phyloP scores from a whole-genome alignment of 169 alveolate genomes.

The Condylostoma magnum region DNA sequence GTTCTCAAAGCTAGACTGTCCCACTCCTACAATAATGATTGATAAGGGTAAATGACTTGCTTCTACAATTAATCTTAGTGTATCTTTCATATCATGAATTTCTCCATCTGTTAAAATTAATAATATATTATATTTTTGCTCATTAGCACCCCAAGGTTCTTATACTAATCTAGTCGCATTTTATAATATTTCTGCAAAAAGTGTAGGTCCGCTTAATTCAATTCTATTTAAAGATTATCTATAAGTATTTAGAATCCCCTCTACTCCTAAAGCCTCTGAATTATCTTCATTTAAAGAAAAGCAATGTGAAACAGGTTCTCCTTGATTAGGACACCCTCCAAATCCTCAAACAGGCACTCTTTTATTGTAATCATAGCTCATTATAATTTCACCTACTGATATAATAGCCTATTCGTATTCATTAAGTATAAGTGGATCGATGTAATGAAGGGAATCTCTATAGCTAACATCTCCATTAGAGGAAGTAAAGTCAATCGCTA shows the following conservation, averaged over 20 bases:
- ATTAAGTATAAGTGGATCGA: constrained; percentile 33
- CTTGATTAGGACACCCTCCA: constrained; percentile 46
- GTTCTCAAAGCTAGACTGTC: constrained; percentile 64
- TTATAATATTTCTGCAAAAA: background rate
- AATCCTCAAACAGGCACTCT: constrained; percentile 70
- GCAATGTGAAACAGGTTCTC: constrained; percentile 34
- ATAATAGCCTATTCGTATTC: constrained; percentile 54
- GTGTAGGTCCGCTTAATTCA: constrained; percentile 37
- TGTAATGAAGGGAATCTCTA: constrained; percentile 60
- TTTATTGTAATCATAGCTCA: constrained; percentile 58
- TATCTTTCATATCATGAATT: constrained; percentile 70
- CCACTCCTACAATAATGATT: constrained; percentile 81
- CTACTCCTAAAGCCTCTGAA: constrained; percentile 47
- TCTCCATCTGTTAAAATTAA: constrained; percentile 81
- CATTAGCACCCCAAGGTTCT: background rate
- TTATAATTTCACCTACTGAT: constrained; percentile 38
- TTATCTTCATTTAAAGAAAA: constrained; percentile 34
- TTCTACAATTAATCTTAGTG: constrained; percentile 66
- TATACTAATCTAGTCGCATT: background rate
- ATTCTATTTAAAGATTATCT: constrained; percentile 44
- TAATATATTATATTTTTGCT: constrained; percentile 30
- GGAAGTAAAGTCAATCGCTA: constrained; percentile 75
- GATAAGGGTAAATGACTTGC: constrained; percentile 67
- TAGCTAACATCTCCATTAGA: constrained; percentile 58
- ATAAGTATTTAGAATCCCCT: constrained; percentile 58